Evolutionary conservation across 257 asterid genomes (phyloP).

Genomic region (Ballota nigra): DNA sequence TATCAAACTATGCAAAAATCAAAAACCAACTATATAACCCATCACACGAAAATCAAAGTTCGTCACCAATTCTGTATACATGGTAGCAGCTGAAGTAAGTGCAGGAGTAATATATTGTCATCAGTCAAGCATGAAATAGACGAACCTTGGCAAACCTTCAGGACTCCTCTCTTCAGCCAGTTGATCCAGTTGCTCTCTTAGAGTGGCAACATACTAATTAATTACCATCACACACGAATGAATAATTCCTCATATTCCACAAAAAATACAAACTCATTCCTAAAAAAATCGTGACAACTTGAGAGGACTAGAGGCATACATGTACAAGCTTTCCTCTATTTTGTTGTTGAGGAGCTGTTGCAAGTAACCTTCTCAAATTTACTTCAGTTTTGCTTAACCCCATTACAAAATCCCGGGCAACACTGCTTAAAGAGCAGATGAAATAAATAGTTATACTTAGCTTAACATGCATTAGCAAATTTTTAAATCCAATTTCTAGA

Average conservation of each 20-base stretch:
- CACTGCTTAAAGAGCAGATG: background rate
- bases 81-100: background rate
- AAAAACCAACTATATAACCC: background rate
- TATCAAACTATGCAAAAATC: background rate
- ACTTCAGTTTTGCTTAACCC: conserved; percentile 77
- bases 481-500: background rate
- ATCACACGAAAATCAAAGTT: background rate
- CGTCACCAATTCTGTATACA: background rate
- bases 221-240: conserved; percentile 15
- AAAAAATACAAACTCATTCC: too few species aligned
- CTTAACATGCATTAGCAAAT: background rate
- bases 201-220: conserved; percentile 79
- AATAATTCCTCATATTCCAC: conserved; percentile 3
- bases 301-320: conserved; percentile 42
- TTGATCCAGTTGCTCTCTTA: conserved; percentile 85
- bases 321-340: conserved; percentile 80
- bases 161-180: conserved; percentile 74
- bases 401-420: conserved; percentile 38
- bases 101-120: background rate
- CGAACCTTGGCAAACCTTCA: conserved; percentile 85
- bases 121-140: conserved; percentile 3
- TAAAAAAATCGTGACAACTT: too few species aligned
- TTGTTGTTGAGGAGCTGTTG: conserved; percentile 77
- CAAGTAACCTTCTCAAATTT: conserved; percentile 76
- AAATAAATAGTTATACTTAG: background rate